Evolutionary conservation across 2,329 filamentous ascomycete species (phyloP).

Genomic region (Hymenoscyphus infarciens): DNA sequence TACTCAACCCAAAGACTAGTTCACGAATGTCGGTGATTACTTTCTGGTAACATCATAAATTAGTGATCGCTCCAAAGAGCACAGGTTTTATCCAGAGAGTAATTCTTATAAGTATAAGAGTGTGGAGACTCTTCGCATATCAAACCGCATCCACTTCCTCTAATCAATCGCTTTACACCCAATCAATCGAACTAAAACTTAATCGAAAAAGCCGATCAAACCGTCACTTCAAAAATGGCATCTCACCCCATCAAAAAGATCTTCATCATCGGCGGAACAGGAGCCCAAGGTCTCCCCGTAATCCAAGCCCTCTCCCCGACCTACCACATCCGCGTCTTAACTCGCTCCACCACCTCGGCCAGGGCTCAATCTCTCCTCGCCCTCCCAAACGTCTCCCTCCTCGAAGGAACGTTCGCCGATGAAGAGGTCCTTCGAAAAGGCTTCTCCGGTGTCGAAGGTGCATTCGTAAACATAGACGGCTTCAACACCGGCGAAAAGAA

Average conservation of each 20-base stretch:
- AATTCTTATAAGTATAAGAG: background rate
- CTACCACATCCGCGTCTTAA: slow-evolving; percentile 47
- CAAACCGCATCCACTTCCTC: background rate
- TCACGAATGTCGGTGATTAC: background rate
- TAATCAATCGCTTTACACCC: background rate
- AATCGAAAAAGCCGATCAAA: background rate
- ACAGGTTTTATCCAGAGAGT: background rate
- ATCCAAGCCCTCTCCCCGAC: slow-evolving; percentile 40
- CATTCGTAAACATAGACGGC: slow-evolving; percentile 53
- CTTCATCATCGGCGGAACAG: slow-evolving; percentile 47
- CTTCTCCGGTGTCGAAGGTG: slow-evolving; percentile 44
- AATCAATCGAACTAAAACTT: background rate
- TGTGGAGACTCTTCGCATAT: background rate
- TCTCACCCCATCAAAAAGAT: slow-evolving; percentile 22
- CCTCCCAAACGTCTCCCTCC: slow-evolving; percentile 45
- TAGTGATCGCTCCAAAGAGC: background rate
- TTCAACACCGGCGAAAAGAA: slow-evolving; percentile 51
- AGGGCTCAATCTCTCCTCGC: slow-evolving; percentile 42
- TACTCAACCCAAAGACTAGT: background rate
- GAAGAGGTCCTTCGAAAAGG: slow-evolving; percentile 43
- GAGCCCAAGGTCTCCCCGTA: slow-evolving; percentile 49
- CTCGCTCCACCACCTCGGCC: slow-evolving; percentile 41
- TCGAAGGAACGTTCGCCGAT: slow-evolving; percentile 46
- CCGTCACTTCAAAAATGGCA: background rate
- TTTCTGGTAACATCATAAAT: background rate